Base-by-base conservation (phyloP, 495 filamentous ascomycete genomes). In the Niebla homalea region DNA sequence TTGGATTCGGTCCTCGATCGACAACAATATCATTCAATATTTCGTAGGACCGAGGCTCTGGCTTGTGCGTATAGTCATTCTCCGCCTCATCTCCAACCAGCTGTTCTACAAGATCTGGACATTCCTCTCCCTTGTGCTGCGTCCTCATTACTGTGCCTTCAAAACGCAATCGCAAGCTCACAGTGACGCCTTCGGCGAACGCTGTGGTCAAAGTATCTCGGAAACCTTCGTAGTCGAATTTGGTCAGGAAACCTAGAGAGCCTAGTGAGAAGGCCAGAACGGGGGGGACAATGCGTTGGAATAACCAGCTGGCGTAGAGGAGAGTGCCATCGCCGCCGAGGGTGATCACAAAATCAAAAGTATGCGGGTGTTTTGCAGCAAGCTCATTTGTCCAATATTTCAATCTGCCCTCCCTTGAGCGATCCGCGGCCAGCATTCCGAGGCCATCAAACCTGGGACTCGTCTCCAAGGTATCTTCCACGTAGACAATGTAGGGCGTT, bases 251-350 rank as follows among this genome's bases (percentile, higher is more conserved):
- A 0, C 92, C 92, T 22, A 98, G 67, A 18, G 89, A 95, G 3
- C 92, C 92, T 25, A 97, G 66, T 20, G 88, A 77, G 65, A 98
- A 97, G 43, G 87, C 88, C 19, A 98, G 68, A 5, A 96, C 86
- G 0, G 93, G 92, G 5, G 92, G 92, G 0, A 97, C 90, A 48
- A 97, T 81, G n/a, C 87, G 73, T 71, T 98, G 92, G 63, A 98
- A 98, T 26, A 98, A 71, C 90, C 93, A 98, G 58, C 81, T 88
- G 0, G 92, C 86, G 60, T 94, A 97, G 26, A 98, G 70, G 26
- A 98, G 90, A 0, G 92, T 98, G 14, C 92, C 92, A 61, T 98
- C 92, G 10, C 92, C 92, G n/a, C 92, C 92, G 3, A 98, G 80
- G 66, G 90, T 93, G 32, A 98, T 71, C 15, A 92, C 82, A 59